Conservation (phyloP, 2,329 filamentous ascomycete species). For the Exophiala dermatitidis region DNA sequence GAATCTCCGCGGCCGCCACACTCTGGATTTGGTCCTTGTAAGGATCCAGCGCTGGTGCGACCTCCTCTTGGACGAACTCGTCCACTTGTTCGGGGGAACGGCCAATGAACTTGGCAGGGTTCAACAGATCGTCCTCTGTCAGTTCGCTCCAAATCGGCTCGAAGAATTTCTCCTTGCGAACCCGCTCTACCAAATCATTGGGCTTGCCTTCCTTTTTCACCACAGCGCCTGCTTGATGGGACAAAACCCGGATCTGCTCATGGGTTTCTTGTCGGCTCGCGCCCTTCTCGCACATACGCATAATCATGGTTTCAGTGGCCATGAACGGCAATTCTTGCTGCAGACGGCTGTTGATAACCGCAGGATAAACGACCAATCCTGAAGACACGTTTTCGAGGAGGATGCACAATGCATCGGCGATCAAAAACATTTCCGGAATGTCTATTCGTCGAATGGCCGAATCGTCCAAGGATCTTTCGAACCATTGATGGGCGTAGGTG, state of each 20-base stretch:
- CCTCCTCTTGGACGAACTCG: constrained; percentile 46
- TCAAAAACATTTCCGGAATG: constrained; percentile 61
- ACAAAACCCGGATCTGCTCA: constrained; percentile 78
- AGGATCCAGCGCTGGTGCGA: constrained; percentile 42
- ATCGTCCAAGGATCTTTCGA: constrained; percentile 60
- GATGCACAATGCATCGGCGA: constrained; percentile 61
- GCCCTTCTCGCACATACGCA: constrained; percentile 66
- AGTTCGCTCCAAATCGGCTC: constrained; percentile 60
- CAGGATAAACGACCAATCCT: constrained; percentile 72
- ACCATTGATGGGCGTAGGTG: constrained; percentile 66
- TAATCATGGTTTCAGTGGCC: constrained; percentile 66
- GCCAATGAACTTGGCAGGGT: constrained; percentile 55
- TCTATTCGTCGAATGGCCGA: constrained; percentile 43
- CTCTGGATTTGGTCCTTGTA: constrained; percentile 38
- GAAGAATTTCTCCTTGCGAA: constrained; percentile 68
- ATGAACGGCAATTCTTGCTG: constrained; percentile 80
- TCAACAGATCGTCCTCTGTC: constrained; percentile 53
- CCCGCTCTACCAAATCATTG: constrained; percentile 76
- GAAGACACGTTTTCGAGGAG: constrained; percentile 60
- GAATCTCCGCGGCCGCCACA: constrained; percentile 35
- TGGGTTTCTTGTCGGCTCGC: constrained; percentile 72
- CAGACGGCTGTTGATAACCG: constrained; percentile 60
- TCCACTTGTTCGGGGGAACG: constrained; percentile 49
- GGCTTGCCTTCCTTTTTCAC: constrained; percentile 65
- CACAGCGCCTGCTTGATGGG: constrained; percentile 63